These are phyloP conservation scores for Stipa capillata DNA, from an alignment of 176 grass and related monocot species.

Conservation along the genomic window DNA sequence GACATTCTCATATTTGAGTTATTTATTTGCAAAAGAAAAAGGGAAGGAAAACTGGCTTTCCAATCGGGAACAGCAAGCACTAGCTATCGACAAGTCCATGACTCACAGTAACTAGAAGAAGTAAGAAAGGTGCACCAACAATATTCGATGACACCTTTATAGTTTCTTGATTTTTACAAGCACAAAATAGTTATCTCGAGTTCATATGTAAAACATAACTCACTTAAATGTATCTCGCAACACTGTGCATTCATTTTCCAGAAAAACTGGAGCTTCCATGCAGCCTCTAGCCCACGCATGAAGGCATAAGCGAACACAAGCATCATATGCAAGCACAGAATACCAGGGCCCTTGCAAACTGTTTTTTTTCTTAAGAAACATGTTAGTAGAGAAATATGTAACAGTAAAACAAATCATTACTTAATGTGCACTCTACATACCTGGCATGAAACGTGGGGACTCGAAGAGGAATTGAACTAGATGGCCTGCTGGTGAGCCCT, in stretches of 20 bases:
- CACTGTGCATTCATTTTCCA: slow-evolving; percentile 87
- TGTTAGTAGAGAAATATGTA: slow-evolving; percentile 23
- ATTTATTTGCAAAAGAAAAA: too few relatives aligned
- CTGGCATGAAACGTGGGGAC: slow-evolving; percentile 92
- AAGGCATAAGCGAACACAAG: slow-evolving; percentile 89
- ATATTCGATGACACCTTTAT: not conserved
- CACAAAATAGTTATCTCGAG: not conserved
- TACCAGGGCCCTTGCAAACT: slow-evolving; percentile 96
- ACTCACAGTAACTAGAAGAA: not conserved
- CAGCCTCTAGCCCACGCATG: slow-evolving; percentile 96
- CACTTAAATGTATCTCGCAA: slow-evolving; percentile 87
- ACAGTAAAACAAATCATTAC: slow-evolving; percentile 5
- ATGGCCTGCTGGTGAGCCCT: slow-evolving; percentile 41
- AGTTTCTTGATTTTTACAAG: not conserved
- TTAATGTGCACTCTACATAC: slow-evolving; percentile 26
- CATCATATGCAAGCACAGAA: slow-evolving; percentile 98
- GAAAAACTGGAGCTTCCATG: slow-evolving; percentile 94
- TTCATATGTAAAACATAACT: slow-evolving; percentile 33
- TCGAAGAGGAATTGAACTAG: slow-evolving; percentile 67
- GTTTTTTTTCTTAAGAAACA: slow-evolving; percentile 27
- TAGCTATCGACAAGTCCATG: not conserved
- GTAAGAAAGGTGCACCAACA: not conserved
- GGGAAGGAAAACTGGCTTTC: not conserved
- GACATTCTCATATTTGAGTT: too few relatives aligned
- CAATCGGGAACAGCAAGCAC: not conserved